Evolutionary conservation across 805 yeast species (phyloP), one percentile per base, ranked within the genome.

Genomic region (Candida ulmi): DNA sequence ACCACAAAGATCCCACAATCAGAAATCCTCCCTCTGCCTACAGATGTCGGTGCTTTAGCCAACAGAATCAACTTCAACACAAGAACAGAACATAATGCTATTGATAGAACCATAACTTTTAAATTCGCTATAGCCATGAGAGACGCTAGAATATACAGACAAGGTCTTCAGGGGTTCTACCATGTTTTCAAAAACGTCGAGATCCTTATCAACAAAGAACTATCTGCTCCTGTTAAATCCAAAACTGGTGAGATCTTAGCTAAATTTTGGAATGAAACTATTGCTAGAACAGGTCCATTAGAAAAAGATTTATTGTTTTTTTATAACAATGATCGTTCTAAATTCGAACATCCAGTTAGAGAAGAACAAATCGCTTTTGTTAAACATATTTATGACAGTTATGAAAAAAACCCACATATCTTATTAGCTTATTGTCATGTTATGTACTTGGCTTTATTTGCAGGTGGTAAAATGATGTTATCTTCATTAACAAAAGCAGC

Each of bases 401-500:
- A 83, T 27, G 55, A 54, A 32, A 78, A 72, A 33, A 80, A 81
- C 53, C 95, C 95, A 8, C 76, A 83, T 49, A 60, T 84, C 17
- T 60, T 86, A 28, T 66, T 86, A 35, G 93, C 95, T 5, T 86
- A 86, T 60, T 76, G 87, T 66, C 95, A 86, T 57, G 93, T 84
- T 35, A 72, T 86, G 77, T 86, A 86, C 61, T 64, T 86, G 54
- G 95, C 93, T 0, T 70, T 86, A 37, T 86, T 86, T 65, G 95
- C 95, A 2, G 95, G 95, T 37, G 95, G 95, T 15, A 69, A 80
- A 46, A 68, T 86, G 26, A 71, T 87, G 76, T 66, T 81, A 43
- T 78, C 88, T 0, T 74, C 79, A 15, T 61, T 86, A 23, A 67
- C 80, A 37, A 76, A 72, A 52, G 80, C 88, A 18, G 64, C 81